These are phyloP conservation scores for Laburnicola sp. DNA, from an alignment of 2,329 filamentous ascomycete genomes.

Conservation along the genomic window DNA sequence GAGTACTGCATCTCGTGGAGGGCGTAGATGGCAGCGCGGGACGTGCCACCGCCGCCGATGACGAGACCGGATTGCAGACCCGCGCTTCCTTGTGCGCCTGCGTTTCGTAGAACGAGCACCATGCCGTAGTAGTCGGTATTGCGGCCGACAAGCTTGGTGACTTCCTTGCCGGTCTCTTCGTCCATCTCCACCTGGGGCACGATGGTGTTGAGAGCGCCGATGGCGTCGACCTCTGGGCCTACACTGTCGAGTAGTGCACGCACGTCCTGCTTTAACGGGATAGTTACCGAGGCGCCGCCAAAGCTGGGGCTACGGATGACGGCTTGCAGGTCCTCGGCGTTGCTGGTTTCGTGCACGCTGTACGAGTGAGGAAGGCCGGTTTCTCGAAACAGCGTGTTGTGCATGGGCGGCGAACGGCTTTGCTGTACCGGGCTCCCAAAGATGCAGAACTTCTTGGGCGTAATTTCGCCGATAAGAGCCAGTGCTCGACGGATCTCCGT, in stretches of 20 bases:
- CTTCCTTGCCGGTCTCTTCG: slow-evolving; percentile 45
- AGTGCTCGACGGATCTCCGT: slow-evolving; percentile 81
- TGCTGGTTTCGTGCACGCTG: slow-evolving; percentile 71
- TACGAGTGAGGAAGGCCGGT: slow-evolving; percentile 87
- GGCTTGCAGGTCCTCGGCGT: slow-evolving; percentile 60
- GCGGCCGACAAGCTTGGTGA: slow-evolving; percentile 69
- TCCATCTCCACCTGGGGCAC: slow-evolving; percentile 58
- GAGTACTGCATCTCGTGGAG: slow-evolving; percentile 80
- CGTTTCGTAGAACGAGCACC: slow-evolving; percentile 72
- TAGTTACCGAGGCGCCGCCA: slow-evolving; percentile 92
- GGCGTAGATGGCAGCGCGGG: slow-evolving; percentile 86
- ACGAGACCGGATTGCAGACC: slow-evolving; percentile 68
- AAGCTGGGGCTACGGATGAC: slow-evolving; percentile 74
- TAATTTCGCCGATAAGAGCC: slow-evolving; percentile 76
- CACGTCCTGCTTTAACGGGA: slow-evolving; percentile 89
- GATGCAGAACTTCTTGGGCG: slow-evolving; percentile 76
- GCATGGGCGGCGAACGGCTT: slow-evolving; percentile 83
- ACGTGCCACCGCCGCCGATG: slow-evolving; percentile 88
- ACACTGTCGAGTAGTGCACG: slow-evolving; percentile 79
- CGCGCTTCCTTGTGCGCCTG: slow-evolving; percentile 53
- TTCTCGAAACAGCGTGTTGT: slow-evolving; percentile 79
- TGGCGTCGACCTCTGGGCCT: slow-evolving; percentile 74
- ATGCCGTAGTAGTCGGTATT: slow-evolving; percentile 98
- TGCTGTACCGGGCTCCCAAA: slow-evolving; percentile 83
- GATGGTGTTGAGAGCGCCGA: slow-evolving; percentile 95